Percentiles rank a stretch among this genome's conserved stretches.
These are phyloP conservation scores for Pseudocercospora eumusae DNA, from an alignment of 2,329 filamentous ascomycete species.

Conservation along the genomic window DNA sequence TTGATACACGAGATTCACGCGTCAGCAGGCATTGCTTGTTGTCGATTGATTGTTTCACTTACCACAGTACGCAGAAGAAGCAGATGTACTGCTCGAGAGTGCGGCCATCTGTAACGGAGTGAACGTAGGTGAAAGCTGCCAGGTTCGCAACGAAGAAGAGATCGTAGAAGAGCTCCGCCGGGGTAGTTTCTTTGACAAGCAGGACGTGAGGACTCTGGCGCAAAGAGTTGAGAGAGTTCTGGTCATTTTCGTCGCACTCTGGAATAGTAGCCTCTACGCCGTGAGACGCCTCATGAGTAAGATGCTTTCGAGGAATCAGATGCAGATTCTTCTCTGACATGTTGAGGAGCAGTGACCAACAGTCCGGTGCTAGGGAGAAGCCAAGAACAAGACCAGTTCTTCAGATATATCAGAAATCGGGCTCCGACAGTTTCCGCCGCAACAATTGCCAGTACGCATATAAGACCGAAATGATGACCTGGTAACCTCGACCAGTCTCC, in stretches of 20 bases:
- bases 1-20: background rate
- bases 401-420: background rate
- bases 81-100: slow-evolving; percentile 50
- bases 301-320: background rate
- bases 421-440: background rate
- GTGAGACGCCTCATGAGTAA: background rate
- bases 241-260: background rate
- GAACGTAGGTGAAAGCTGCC: slow-evolving; percentile 60
- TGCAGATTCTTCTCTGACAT: background rate
- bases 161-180: slow-evolving; percentile 60
- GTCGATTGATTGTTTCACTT: slow-evolving; percentile 46
- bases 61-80: slow-evolving; percentile 62
- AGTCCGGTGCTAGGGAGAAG: background rate
- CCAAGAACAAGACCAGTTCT: background rate
- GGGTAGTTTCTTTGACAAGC: background rate
- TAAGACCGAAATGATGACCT: background rate
- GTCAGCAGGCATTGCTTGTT: background rate
- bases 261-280: background rate
- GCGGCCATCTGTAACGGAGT: slow-evolving; percentile 56
- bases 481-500: background rate
- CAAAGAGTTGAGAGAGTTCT: background rate
- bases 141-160: slow-evolving; percentile 66
- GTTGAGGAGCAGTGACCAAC: background rate
- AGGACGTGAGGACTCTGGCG: background rate
- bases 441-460: background rate